phyloP scores from a whole-genome alignment of 2,329 filamentous ascomycete genomes.

The Scytalidium lignicola region DNA sequence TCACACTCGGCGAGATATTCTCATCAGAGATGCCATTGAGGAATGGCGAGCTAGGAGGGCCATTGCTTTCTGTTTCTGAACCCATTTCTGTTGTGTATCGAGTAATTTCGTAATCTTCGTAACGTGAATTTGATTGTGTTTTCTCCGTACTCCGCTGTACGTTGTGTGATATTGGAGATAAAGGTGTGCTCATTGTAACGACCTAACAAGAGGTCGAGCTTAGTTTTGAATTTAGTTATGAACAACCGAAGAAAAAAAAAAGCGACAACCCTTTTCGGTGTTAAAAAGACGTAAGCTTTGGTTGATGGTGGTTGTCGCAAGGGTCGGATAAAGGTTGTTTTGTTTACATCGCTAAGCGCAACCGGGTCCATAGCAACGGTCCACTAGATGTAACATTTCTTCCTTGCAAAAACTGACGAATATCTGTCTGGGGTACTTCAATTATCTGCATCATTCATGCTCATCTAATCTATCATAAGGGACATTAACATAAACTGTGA shows the following conservation, averaged over 20 bases:
- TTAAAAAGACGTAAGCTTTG: neutral
- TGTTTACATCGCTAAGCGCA: slow-evolving; percentile 16
- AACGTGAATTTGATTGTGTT: slow-evolving; percentile 3
- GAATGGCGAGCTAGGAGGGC: slow-evolving; percentile 26
- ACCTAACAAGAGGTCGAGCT: neutral
- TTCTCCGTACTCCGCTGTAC: neutral
- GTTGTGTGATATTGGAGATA: slow-evolving; percentile 1
- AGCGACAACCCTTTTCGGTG: neutral
- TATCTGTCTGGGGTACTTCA: neutral
- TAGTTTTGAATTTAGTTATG: neutral
- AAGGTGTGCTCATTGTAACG: slow-evolving; percentile 2
- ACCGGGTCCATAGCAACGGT: slow-evolving; percentile 23
- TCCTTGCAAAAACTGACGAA: slow-evolving; percentile 9
- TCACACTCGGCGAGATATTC: slow-evolving; percentile 24
- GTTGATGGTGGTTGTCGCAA: neutral
- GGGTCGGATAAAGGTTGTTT: slow-evolving; percentile 15
- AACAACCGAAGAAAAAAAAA: neutral
- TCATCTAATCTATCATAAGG: neutral
- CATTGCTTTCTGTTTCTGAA: slow-evolving; percentile 18
- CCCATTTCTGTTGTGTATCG: slow-evolving; percentile 15
- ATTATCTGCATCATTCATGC: neutral
- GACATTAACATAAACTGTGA: neutral
- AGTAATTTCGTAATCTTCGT: slow-evolving; percentile 20
- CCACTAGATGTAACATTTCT: slow-evolving; percentile 20
- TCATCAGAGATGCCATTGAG: slow-evolving; percentile 20